Percentiles rank a stretch among this genome's conserved stretches.
Conservation (phyloP, 2,329 filamentous ascomycete species). For the Aspergillus sojae region DNA sequence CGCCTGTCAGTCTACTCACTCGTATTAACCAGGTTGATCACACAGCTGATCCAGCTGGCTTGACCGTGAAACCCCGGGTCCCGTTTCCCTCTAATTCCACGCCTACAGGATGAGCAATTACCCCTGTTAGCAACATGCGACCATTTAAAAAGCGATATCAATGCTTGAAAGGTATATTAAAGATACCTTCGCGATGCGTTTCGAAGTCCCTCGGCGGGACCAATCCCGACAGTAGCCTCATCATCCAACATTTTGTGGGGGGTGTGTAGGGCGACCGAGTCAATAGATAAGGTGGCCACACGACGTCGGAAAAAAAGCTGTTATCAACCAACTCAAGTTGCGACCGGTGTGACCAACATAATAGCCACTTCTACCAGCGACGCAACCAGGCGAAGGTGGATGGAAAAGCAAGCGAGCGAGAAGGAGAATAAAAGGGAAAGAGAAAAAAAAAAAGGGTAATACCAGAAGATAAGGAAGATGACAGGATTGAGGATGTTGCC, state of each 20-base stretch:
- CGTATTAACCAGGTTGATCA: conserved; percentile 94
- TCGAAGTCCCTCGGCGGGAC: conserved; percentile 27
- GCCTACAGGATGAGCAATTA: conserved; percentile 24
- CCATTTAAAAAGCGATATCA: neutral
- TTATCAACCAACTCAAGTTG: conserved; percentile 17
- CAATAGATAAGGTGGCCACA: conserved; percentile 24
- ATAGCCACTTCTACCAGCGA: conserved; percentile 30
- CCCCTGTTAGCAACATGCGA: conserved; percentile 11
- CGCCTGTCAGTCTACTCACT: conserved; percentile 57
- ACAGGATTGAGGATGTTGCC: conserved; percentile 2
- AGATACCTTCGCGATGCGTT: conserved; percentile 35
- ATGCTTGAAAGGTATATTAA: neutral
- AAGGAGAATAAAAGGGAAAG: conserved; percentile 11
- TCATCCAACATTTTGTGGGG: conserved; percentile 33
- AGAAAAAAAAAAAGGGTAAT: neutral
- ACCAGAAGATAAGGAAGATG: neutral
- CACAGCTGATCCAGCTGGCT: conserved; percentile 86
- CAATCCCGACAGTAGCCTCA: conserved; percentile 33
- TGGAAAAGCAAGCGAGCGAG: conserved; percentile 9
- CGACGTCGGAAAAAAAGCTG: conserved; percentile 9
- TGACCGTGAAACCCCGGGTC: conserved; percentile 70
- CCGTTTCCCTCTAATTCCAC: conserved; percentile 62
- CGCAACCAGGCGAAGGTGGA: conserved; percentile 17
- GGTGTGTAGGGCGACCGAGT: conserved; percentile 11
- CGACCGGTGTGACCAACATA: conserved; percentile 26